These are phyloP conservation scores for Phytophthora pini DNA, from an alignment of 352 stramenopile species.

Conservation along the genomic window DNA sequence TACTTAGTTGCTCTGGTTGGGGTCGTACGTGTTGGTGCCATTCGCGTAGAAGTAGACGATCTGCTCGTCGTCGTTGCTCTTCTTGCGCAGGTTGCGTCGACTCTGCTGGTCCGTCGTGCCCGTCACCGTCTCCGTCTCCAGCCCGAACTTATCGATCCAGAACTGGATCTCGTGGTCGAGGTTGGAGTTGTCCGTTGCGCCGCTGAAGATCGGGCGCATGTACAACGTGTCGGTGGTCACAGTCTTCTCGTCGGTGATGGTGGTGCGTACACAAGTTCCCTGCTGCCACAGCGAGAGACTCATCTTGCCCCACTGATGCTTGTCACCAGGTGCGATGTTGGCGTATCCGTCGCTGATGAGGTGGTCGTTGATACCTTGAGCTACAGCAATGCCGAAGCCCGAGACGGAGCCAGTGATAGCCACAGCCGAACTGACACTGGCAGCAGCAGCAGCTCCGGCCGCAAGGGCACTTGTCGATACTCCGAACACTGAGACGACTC, in stretches of 20 bases:
- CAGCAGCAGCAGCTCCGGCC: conserved; percentile 3
- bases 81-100: conserved; percentile 3
- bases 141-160: conserved; percentile 54
- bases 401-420: conserved; percentile 35
- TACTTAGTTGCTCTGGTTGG: conserved; percentile 7
- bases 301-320: conserved; percentile 49
- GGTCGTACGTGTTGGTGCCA: conserved; percentile 37
- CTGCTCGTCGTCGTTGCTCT: conserved; percentile 1
- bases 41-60: conserved; percentile 46
- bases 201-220: conserved; percentile 63
- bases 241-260: conserved; percentile 40
- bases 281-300: conserved; percentile 59
- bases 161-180: conserved; percentile 53
- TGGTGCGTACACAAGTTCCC: conserved; percentile 48
- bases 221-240: conserved; percentile 50
- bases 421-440: conserved; percentile 23
- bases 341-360: conserved; percentile 45
- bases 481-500: conserved; percentile 42
- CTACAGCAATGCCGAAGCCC: conserved; percentile 41
- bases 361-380: conserved; percentile 41
- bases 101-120: conserved; percentile 1
- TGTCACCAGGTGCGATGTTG: conserved; percentile 35
- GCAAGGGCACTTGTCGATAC: conserved; percentile 32
- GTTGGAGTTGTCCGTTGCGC: conserved; percentile 46
- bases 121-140: conserved; percentile 16